These are phyloP conservation scores for Heritiera fomes DNA, from an alignment of 345 rosid genomes.

Conservation along the genomic window DNA sequence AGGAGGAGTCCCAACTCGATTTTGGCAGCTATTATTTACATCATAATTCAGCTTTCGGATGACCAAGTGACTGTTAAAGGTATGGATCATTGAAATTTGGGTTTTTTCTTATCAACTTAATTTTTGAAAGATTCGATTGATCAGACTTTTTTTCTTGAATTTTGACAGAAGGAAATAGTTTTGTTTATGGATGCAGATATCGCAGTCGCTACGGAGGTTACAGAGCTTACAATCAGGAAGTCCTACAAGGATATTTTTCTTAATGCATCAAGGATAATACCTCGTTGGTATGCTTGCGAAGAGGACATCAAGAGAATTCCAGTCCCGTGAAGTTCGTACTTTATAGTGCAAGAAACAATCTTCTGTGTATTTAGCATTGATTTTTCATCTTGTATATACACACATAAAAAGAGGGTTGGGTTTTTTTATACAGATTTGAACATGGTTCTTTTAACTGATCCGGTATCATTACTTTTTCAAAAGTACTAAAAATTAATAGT, in stretches of 20 bases:
- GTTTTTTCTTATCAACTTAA: background rate
- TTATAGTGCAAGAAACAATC: background rate
- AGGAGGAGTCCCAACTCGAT: constrained; percentile 34
- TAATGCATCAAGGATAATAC: constrained; percentile 24
- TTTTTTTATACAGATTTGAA: too few species aligned
- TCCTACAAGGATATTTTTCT: constrained; percentile 30
- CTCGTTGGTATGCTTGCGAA: constrained; percentile 33
- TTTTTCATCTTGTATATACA: too few species aligned
- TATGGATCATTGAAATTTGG: background rate
- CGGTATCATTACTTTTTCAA: too few species aligned
- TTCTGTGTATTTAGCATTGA: too few species aligned
- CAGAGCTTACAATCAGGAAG: constrained; percentile 32
- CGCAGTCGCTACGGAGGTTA: constrained; percentile 22
- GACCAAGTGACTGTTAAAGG: constrained; percentile 21
- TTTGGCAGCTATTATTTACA: constrained; percentile 33
- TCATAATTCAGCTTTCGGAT: constrained; percentile 29
- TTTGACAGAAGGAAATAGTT: background rate
- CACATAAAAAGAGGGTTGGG: too few species aligned
- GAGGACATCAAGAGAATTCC: constrained; percentile 16
- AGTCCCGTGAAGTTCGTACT: background rate
- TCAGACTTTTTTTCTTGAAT: background rate
- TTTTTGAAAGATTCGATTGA: background rate
- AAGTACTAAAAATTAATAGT: too few species aligned
- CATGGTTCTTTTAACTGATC: too few species aligned
- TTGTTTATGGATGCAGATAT: constrained; percentile 22